These are phyloP conservation scores for Podila epigama DNA, from an alignment of 192 early-diverging fungal genomes.

Conservation along the genomic window DNA sequence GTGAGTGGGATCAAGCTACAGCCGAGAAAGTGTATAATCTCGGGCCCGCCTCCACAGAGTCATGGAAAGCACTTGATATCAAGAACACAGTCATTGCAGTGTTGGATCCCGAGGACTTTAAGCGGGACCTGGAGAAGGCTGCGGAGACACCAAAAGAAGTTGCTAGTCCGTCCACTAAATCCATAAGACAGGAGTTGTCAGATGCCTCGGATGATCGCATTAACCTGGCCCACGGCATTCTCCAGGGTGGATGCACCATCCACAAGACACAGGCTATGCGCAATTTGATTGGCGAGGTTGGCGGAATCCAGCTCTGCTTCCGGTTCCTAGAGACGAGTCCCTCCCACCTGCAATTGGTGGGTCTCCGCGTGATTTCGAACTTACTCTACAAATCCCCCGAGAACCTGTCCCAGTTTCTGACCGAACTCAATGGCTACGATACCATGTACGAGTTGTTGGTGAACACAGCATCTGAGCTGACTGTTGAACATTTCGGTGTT, in stretches of 20 bases:
- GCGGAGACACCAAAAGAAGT: not conserved
- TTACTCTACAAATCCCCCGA: constrained; percentile 50
- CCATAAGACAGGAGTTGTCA: not conserved
- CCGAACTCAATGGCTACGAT: constrained; percentile 46
- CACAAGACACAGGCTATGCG: constrained; percentile 48
- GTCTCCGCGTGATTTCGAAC: constrained; percentile 50
- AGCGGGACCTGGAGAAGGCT: constrained; percentile 20
- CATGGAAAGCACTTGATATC: constrained; percentile 40
- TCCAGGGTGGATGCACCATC: constrained; percentile 48
- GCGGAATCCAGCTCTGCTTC: constrained; percentile 48
- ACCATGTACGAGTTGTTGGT: constrained; percentile 29
- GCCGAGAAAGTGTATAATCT: constrained; percentile 50
- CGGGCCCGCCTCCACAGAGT: constrained; percentile 46
- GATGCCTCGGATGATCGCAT: not conserved
- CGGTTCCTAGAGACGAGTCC: constrained; percentile 46
- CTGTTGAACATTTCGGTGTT: constrained; percentile 46
- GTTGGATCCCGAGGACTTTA: constrained; percentile 36
- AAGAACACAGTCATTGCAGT: constrained; percentile 40
- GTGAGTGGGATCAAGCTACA: constrained; percentile 49
- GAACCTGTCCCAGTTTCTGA: constrained; percentile 49
- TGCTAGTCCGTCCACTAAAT: not conserved
- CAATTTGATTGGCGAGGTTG: constrained; percentile 40
- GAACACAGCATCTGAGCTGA: constrained; percentile 28
- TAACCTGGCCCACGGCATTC: constrained; percentile 10
- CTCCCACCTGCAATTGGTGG: constrained; percentile 45